Conservation (phyloP, 1,139 yeast species). For the Eremothecium sinecaudum region DNA sequence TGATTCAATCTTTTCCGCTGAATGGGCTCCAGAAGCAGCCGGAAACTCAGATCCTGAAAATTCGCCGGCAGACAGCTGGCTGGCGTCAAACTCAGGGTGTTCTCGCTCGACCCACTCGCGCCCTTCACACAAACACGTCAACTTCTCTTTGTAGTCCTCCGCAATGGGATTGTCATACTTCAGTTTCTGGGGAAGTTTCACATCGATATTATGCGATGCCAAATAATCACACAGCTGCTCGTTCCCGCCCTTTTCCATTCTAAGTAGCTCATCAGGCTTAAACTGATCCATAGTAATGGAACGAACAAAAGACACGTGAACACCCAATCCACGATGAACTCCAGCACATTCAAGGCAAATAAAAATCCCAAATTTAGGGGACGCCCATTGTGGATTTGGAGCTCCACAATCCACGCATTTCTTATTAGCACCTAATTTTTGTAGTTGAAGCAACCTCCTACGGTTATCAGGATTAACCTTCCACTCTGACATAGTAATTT, state of each 20-base stretch:
- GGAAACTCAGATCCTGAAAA: slow-evolving; percentile 6
- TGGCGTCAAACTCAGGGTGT: slow-evolving; percentile 39
- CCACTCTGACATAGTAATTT: slow-evolving; percentile 50
- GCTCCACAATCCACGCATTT: slow-evolving; percentile 91
- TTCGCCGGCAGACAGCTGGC: slow-evolving; percentile 12
- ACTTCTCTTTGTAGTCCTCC: slow-evolving; percentile 81
- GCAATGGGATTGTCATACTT: slow-evolving; percentile 88
- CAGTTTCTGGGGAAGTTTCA: slow-evolving; percentile 50
- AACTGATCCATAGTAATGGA: slow-evolving; percentile 97
- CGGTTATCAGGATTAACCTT: slow-evolving; percentile 87
- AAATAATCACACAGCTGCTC: slow-evolving; percentile 63
- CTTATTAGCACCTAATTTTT: slow-evolving; percentile 74
- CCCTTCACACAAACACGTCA: slow-evolving; percentile 69
- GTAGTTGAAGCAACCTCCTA: slow-evolving; percentile 68
- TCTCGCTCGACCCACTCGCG: slow-evolving; percentile 59
- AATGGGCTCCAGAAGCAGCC: neutral
- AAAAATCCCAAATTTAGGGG: slow-evolving; percentile 93
- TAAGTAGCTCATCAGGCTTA: slow-evolving; percentile 76
- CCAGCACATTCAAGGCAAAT: slow-evolving; percentile 98
- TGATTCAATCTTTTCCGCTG: slow-evolving; percentile 19
- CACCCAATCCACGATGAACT: slow-evolving; percentile 90
- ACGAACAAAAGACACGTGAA: slow-evolving; percentile 91
- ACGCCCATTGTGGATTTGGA: slow-evolving; percentile 98
- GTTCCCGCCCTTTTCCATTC: slow-evolving; percentile 96
- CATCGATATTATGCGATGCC: slow-evolving; percentile 62